Conservation (phyloP, 768 basidiomycete genomes). For the Dioszegia aurantiaca region DNA sequence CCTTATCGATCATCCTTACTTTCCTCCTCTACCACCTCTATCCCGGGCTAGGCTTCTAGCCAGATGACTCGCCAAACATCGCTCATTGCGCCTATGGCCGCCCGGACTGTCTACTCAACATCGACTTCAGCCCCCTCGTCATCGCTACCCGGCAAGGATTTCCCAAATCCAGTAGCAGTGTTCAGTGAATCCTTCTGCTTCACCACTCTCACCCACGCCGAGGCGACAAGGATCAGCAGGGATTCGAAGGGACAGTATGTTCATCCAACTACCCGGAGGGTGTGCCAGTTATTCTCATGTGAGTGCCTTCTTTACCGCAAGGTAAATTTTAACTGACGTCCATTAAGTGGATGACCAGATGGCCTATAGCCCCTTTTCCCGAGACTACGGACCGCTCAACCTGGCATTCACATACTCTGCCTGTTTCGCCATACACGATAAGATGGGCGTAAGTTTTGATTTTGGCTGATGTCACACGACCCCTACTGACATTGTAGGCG, state of each 20-base stretch:
- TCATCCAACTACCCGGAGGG: constrained; percentile 31
- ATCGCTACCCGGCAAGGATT: constrained; percentile 15
- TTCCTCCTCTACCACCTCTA: constrained; percentile 1
- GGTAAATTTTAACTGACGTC: not conserved
- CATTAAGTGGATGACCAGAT: constrained; percentile 49
- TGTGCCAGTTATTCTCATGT: constrained; percentile 34
- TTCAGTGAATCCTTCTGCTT: constrained; percentile 40
- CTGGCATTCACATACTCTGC: constrained; percentile 39
- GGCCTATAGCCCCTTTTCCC: constrained; percentile 38
- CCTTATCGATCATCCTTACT: not conserved
- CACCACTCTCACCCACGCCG: constrained; percentile 29
- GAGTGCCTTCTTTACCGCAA: constrained; percentile 9
- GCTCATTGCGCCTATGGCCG: not conserved
- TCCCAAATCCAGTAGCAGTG: constrained; percentile 37
- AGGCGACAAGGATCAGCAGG: constrained; percentile 21
- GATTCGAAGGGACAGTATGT: constrained; percentile 21
- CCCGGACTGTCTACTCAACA: not conserved
- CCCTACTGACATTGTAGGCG: constrained; percentile 15
- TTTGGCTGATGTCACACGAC: not conserved
- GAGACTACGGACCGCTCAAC: constrained; percentile 48
- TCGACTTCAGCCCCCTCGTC: not conserved
- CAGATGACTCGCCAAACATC: constrained; percentile 1
- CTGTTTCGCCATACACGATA: constrained; percentile 34
- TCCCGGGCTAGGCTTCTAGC: not conserved
- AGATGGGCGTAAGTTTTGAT: constrained; percentile 26